phyloP scores from a whole-genome alignment of 106 monocot species.

The Dactylorhiza incarnata region DNA sequence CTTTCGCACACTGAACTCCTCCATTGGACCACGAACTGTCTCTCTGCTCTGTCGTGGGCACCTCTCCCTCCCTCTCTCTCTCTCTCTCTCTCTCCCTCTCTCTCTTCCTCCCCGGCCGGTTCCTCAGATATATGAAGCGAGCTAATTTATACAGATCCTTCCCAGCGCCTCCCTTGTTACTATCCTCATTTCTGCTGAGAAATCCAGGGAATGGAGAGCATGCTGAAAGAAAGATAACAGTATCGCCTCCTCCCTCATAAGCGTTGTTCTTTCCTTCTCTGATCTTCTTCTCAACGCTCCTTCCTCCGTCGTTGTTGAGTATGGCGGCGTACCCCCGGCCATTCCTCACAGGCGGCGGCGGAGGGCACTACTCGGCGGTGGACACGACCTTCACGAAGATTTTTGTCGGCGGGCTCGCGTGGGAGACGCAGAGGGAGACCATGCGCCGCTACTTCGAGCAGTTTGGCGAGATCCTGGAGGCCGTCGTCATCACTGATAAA shows the following conservation, averaged over 20 bases:
- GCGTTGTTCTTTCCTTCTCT: not conserved
- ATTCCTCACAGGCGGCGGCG: not conserved
- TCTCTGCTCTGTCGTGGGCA: not conserved
- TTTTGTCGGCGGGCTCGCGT: constrained; percentile 44
- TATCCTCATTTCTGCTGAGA: not conserved
- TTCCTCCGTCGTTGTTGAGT: not conserved
- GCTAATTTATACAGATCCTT: not conserved
- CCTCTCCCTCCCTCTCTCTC: not conserved
- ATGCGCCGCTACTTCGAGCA: constrained; percentile 44
- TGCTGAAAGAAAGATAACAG: not conserved
- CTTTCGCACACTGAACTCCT: constrained; percentile 5
- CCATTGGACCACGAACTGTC: constrained; percentile 9
- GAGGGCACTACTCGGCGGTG: not conserved
- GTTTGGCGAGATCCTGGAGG: constrained; percentile 50
- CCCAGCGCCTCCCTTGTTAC: not conserved
- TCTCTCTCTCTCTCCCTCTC: not conserved
- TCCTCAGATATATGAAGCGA: not conserved
- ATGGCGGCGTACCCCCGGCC: constrained; percentile 8
- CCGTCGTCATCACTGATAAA: constrained; percentile 50
- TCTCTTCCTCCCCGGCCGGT: not conserved
- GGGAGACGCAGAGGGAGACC: constrained; percentile 42
- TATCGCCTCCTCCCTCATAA: too few species aligned
- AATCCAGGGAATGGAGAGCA: constrained; percentile 2
- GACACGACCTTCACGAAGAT: constrained; percentile 43
- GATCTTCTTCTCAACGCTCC: not conserved